Base-by-base conservation (phyloP, 2,329 filamentous ascomycete genomes). In the Fusarium poae region DNA sequence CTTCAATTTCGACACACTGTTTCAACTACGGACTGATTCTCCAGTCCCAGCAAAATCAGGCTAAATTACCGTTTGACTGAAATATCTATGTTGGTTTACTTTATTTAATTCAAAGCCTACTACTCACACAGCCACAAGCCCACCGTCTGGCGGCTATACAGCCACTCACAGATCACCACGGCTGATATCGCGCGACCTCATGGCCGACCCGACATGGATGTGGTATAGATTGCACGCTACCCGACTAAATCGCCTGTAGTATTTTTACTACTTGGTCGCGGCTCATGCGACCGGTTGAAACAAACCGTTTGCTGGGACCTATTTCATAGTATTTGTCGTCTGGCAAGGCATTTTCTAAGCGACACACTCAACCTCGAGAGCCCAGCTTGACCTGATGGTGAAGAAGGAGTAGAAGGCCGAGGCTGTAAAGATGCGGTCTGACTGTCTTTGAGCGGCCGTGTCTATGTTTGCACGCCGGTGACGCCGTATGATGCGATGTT, bases 311-410 rank as follows among this genome's bases (percentile, higher is more conserved):
- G 51, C n/a, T 23, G 37, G 30, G 58, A 57, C 62, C 57, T 54
- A 18, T 40, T 37, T 50, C 25, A 35, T 35, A 40, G 32, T 57
- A 13, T 51, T 39, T 37, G 37, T 40, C 12, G 10, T 40, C 57
- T 43, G 58, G 61, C 54, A 64, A 74, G 72, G 72, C 72, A 57
- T 74, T 74, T 67, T 74, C 61, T 42, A 29, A 62, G 40, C 29
- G 49, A 52, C 35, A 50, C 15, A 13, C 34, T 45, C 48, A 62
- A 25, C 37, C 35, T 48, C 15, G 29, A 58, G n/a, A 57, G 32
- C 55, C 50, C 61, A 37, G 25, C 27, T 44, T 32, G n/a, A 20
- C 18, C 37, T 40, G 23, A 32, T 23, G 6, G 32, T 45, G 20
- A 23, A 25, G 39, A 18, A 9, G 18, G 16, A 13, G 40, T 27